phyloP scores from a whole-genome alignment of 2,329 filamentous ascomycete genomes.

The Botrytis deweyae region DNA sequence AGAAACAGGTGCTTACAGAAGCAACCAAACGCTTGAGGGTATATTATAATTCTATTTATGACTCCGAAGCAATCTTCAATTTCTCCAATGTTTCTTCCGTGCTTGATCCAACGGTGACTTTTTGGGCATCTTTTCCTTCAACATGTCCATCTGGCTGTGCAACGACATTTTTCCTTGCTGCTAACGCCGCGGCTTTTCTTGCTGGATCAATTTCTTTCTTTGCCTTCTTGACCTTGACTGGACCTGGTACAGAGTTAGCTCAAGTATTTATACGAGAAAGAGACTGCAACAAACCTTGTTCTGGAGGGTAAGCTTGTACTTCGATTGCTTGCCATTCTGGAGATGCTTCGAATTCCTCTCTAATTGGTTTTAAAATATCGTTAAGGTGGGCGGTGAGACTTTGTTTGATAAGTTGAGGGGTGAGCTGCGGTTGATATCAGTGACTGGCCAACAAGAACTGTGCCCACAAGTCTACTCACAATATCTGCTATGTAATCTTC shows the following conservation, averaged over 20 bases:
- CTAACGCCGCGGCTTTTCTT: conserved; percentile 36
- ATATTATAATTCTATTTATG: conserved; percentile 26
- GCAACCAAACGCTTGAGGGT: conserved; percentile 23
- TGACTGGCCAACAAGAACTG: neutral
- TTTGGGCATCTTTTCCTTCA: conserved; percentile 31
- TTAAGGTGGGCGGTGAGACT: conserved; percentile 73
- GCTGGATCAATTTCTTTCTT: conserved; percentile 57
- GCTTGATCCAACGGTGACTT: conserved; percentile 31
- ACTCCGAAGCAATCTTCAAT: conserved; percentile 30
- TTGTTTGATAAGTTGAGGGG: conserved; percentile 85
- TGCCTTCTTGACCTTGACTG: conserved; percentile 65
- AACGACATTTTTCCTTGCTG: conserved; percentile 31
- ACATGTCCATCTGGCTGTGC: conserved; percentile 36
- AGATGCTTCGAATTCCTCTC: conserved; percentile 66
- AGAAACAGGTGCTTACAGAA: conserved; percentile 4
- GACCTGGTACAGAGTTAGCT: conserved; percentile 36
- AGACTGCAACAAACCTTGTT: conserved; percentile 49
- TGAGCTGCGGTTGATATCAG: conserved; percentile 53
- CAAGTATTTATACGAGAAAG: neutral
- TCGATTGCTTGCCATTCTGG: conserved; percentile 79
- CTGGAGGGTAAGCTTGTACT: conserved; percentile 77
- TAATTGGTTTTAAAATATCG: conserved; percentile 74
- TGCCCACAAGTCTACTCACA: neutral
- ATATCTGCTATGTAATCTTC: conserved; percentile 19
- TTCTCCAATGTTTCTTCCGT: conserved; percentile 34